Conservation (phyloP, 305 asterid species). For the Fraxinus ornus region DNA sequence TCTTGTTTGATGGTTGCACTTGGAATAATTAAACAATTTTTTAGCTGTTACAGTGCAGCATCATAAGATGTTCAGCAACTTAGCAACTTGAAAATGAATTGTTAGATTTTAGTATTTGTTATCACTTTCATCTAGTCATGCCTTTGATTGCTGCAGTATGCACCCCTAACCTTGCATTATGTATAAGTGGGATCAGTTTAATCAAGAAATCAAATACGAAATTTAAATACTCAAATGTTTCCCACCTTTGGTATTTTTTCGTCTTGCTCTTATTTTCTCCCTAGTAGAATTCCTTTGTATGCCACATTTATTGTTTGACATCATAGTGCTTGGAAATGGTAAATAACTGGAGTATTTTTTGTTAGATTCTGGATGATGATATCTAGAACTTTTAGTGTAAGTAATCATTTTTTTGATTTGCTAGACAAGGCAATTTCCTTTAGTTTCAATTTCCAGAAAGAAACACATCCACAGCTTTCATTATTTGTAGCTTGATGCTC, state of each 20-base stretch:
- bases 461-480: neutral
- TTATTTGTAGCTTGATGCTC: neutral
- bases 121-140: neutral
- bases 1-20: neutral
- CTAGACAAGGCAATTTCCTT: neutral
- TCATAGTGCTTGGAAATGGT: neutral
- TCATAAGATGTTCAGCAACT: neutral
- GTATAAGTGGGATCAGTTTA: neutral
- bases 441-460: neutral
- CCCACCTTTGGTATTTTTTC: neutral
- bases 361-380: neutral
- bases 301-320: neutral
- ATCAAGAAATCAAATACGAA: neutral
- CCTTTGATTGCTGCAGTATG: neutral
- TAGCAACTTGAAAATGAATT: neutral
- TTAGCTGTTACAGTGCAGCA: neutral
- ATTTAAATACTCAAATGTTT: neutral
- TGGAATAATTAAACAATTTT: neutral
- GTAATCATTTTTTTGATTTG: neutral
- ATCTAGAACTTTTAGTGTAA: neutral
- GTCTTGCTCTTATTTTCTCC: neutral
- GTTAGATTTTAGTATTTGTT: neutral
- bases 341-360: neutral
- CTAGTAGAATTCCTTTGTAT: neutral
- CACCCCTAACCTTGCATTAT: neutral